phyloP scores from a whole-genome alignment of 148 eudicot species.

The Rhododendron ovatum region DNA sequence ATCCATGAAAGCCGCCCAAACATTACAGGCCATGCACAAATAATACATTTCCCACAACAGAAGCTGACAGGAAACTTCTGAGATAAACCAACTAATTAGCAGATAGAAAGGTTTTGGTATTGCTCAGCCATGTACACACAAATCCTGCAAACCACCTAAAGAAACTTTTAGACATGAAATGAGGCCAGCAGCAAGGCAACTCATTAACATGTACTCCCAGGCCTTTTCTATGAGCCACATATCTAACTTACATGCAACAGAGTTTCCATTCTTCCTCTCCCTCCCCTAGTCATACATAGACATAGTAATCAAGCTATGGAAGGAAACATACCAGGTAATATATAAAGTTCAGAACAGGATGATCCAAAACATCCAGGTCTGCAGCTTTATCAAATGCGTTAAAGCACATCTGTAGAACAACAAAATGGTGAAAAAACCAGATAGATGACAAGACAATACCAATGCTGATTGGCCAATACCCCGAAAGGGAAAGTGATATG shows the following conservation, averaged over 20 bases:
- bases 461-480: neutral
- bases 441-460: neutral
- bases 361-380: conserved; percentile 77
- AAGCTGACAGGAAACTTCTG: neutral
- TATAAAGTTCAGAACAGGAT: conserved; percentile 65
- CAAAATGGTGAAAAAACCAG: neutral
- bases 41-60: neutral
- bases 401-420: conserved; percentile 71
- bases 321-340: conserved; percentile 70
- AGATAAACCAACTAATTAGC: neutral
- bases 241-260: neutral
- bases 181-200: neutral
- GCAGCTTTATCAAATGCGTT: conserved; percentile 86
- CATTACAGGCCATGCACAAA: neutral
- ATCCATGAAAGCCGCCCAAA: neutral
- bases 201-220: neutral
- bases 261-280: neutral
- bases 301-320: neutral
- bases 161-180: neutral
- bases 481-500: neutral
- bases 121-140: neutral
- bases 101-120: neutral
- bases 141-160: neutral
- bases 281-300: neutral
- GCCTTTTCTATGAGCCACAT: neutral